These are phyloP conservation scores for Marchantia polymorpha DNA, from an alignment of 225 moss, liverwort and hornwort genomes.

Conservation along the genomic window DNA sequence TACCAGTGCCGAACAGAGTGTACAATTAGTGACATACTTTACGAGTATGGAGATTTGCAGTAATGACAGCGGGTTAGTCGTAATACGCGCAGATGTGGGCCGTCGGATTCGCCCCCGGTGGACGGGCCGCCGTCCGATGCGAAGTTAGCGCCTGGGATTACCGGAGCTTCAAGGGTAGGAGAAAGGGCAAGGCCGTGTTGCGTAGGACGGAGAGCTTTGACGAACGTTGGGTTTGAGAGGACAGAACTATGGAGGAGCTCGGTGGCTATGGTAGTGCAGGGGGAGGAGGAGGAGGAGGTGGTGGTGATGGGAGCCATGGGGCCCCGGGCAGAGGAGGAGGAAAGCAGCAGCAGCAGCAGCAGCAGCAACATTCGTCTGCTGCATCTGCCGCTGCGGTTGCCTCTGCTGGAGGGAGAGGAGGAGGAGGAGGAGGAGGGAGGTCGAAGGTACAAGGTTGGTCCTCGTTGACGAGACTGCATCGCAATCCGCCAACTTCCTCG, in stretches of 20 bases:
- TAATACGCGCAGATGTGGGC: background rate
- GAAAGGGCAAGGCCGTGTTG: background rate
- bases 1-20: constrained; percentile 8
- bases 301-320: constrained; percentile 20
- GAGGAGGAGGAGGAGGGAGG: background rate
- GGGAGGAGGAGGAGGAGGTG: background rate
- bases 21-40: constrained; percentile 1
- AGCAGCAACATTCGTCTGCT: constrained; percentile 13
- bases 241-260: constrained; percentile 18
- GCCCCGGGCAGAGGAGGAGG: background rate
- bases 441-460: constrained; percentile 39
- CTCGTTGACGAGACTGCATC: constrained; percentile 34
- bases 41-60: background rate
- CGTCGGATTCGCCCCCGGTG: background rate
- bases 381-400: constrained; percentile 5
- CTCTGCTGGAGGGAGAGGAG: too few relatives aligned
- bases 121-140: background rate
- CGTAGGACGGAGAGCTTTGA: constrained; percentile 10
- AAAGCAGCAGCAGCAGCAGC: background rate
- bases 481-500: constrained; percentile 27
- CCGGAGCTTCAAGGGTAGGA: constrained; percentile 3
- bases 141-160: constrained; percentile 13
- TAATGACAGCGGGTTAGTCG: background rate
- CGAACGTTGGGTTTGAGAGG: constrained; percentile 19
- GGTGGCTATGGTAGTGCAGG: constrained; percentile 10